Base-by-base conservation (phyloP, 2,329 filamentous ascomycete species). In the Pseudogymnoascus destructans region DNA sequence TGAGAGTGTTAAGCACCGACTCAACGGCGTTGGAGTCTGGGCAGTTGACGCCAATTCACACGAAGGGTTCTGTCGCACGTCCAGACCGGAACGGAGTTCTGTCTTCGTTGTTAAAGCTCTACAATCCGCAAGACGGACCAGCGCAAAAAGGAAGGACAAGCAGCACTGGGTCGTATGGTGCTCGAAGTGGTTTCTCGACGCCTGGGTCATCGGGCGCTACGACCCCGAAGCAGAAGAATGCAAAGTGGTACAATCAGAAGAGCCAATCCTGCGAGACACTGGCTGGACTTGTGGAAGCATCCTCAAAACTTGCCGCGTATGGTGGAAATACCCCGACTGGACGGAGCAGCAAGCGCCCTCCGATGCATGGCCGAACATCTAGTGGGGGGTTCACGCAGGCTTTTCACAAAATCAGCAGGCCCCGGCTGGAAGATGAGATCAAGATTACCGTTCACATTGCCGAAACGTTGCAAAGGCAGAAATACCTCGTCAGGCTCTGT, bases 401-500 rank as follows among this genome's bases (percentile, higher is more conserved):
- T 3, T 55, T 33, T 11, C 30, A 55, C 30, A 55, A 36, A 13
- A 33, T 56, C 19, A 27, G 46, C 17, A 62, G 60, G 38, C 67
- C 68, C 7, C 64, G 66, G 59, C 62, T 70, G 11, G 68, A 70
- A 57, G 68, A 70, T 56, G 68, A 70, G 59, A 70, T 70, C 25
- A 64, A 73, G 21, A 80, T 82, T 63, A 81, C 77, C 0, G 72
- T 79, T 8, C 79, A 82, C 63, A 84, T 85, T 60, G 81, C 81
- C 4, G 76, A 80, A 61, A 91, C 87, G 13, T 78, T 95, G 17
- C 83, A 84, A 33, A 81, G 90, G 2, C 90, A 95, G 65, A 80
- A 82, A 58, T 96, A 95, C 68, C 77, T 96, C 10, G 79, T 91
- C 58, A 89, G 87, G 69, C 79, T 96, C 36, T 95, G 91, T 69